Evolutionary conservation across 2,329 filamentous ascomycete genomes (phyloP).

Genomic region (Rutstroemia sp.): DNA sequence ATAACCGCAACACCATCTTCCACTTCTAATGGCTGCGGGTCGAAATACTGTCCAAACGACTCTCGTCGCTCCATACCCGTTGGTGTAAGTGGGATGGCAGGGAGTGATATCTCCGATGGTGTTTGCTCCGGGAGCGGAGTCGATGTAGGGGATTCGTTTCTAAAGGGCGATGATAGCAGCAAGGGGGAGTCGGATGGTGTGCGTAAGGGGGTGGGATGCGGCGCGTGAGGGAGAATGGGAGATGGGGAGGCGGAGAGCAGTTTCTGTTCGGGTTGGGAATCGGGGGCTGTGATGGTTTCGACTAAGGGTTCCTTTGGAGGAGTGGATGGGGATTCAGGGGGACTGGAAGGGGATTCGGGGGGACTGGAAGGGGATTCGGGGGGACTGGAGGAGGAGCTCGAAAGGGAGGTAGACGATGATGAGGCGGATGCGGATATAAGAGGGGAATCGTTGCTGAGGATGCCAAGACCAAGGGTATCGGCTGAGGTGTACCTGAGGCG

Average conservation of each 20-base stretch:
- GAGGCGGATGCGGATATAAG: neutral
- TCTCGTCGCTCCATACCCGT: slow-evolving; percentile 29
- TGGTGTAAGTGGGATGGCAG: slow-evolving; percentile 10
- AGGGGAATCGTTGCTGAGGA: slow-evolving; percentile 1
- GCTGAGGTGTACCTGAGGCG: neutral
- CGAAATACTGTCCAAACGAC: slow-evolving; percentile 29
- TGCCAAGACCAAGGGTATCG: slow-evolving; percentile 12
- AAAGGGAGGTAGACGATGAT: neutral
- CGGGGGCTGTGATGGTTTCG: neutral
- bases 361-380: neutral
- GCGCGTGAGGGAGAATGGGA: too few species aligned
- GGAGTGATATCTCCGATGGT: slow-evolving; percentile 8
- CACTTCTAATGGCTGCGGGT: slow-evolving; percentile 39
- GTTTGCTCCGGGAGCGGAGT: slow-evolving; percentile 11
- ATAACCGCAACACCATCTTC: slow-evolving; percentile 46
- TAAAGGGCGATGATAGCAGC: neutral
- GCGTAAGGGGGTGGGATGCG: too few species aligned
- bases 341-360: too few species aligned
- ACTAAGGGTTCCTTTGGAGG: neutral
- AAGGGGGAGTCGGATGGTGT: too few species aligned
- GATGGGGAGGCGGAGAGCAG: neutral
- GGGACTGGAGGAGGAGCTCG: neutral
- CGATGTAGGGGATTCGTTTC: neutral
- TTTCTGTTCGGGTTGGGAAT: neutral
- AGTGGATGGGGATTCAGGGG: neutral